phyloP scores from a whole-genome alignment of 2,329 filamentous ascomycete species.

The Penicillium sumatraense region DNA sequence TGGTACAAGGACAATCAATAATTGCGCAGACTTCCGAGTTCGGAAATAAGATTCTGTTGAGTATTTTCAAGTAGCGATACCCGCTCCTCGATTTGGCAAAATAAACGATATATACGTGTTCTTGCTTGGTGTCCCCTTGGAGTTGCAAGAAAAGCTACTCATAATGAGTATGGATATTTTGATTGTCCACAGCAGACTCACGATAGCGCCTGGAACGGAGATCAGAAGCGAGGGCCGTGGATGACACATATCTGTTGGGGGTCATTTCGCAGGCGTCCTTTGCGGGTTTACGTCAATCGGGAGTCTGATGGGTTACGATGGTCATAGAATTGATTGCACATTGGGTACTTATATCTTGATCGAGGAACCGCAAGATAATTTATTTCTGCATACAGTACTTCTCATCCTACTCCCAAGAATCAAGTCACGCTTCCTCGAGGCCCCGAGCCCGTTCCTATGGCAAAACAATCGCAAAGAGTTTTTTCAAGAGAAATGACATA shows the following conservation, averaged over 20 bases:
- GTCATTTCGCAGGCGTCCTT: not conserved
- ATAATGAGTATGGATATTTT: not conserved
- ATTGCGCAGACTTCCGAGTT: not conserved
- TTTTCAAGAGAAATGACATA: not conserved
- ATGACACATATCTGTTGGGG: not conserved
- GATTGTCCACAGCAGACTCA: not conserved
- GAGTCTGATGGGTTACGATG: not conserved
- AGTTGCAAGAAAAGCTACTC: not conserved
- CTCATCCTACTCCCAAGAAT: not conserved
- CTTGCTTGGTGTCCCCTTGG: not conserved
- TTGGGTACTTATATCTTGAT: not conserved
- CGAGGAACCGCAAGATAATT: not conserved
- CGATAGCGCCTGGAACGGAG: not conserved
- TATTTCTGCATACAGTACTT: not conserved
- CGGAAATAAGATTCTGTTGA: not conserved
- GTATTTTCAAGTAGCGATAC: not conserved
- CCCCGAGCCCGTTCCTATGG: not conserved
- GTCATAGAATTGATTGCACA: not conserved
- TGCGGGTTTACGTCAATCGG: not conserved
- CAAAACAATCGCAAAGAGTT: not conserved
- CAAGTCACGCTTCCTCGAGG: not conserved
- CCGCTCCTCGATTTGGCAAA: not conserved
- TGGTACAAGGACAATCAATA: not conserved
- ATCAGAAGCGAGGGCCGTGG: not conserved
- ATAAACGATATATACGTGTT: not conserved